Evolutionary conservation across 345 rosid species (phyloP).

Genomic region (Chamaenerion angustifolium): DNA sequence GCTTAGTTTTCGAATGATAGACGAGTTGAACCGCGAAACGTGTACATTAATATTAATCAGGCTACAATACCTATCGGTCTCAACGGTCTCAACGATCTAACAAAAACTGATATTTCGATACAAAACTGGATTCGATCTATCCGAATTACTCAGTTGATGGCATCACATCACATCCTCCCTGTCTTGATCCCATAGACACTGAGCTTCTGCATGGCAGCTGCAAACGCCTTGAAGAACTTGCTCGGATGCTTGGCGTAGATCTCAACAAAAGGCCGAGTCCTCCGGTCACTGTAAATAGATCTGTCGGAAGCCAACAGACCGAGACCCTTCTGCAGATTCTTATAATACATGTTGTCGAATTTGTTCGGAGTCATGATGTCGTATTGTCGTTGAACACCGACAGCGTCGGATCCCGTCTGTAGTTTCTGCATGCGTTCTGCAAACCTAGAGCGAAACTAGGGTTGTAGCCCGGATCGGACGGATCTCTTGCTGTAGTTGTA

Average conservation of each 20-base stretch:
- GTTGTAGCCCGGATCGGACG: conserved; percentile 35
- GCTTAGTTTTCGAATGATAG: no score
- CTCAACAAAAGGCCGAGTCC: conserved; percentile 54
- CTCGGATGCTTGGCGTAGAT: conserved; percentile 52
- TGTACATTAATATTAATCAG: no score
- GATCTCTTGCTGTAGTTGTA: conserved; percentile 13
- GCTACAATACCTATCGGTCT: no score
- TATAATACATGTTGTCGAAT: conserved; percentile 68
- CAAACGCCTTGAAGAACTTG: conserved; percentile 58
- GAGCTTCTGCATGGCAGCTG: conserved; percentile 67
- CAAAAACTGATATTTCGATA: no score
- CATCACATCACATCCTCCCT: conserved; percentile 77
- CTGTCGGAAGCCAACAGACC: conserved; percentile 74
- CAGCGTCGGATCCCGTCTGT: conserved; percentile 44
- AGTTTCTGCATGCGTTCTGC: conserved; percentile 49
- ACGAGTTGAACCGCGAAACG: no score
- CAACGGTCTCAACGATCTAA: no score
- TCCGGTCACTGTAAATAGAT: conserved; percentile 35
- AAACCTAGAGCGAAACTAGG: conserved; percentile 55
- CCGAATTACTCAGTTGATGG: no score
- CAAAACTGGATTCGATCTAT: no score
- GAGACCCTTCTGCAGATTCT: conserved; percentile 66
- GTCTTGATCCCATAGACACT: conserved; percentile 58
- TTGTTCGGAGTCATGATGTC: conserved; percentile 78
- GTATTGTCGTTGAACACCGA: conserved; percentile 90